Conservation (phyloP, 805 yeast species). For the Saturnispora gosingensis region DNA sequence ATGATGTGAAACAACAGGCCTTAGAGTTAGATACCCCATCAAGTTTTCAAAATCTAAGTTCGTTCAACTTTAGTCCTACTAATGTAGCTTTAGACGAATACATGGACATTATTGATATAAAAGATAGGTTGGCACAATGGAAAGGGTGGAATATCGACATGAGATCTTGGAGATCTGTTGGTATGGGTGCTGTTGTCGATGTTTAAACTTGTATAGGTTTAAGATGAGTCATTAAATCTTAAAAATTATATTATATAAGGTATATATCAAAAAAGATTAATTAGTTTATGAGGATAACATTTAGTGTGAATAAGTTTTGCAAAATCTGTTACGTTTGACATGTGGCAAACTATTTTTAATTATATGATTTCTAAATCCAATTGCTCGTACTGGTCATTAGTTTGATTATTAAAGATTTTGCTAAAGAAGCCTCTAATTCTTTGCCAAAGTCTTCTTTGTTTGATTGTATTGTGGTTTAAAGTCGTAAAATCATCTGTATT, state of each 20-base stretch:
- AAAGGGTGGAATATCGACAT: conserved; percentile 81
- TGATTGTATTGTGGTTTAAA: background rate
- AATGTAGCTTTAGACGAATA: conserved; percentile 19
- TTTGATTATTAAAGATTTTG: background rate
- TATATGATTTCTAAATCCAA: background rate
- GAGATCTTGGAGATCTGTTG: conserved; percentile 70
- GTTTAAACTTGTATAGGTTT: background rate
- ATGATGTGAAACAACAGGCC: conserved; percentile 15
- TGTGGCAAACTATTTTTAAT: background rate
- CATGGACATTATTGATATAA: conserved; percentile 44
- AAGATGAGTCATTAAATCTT: background rate
- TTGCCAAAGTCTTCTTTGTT: background rate
- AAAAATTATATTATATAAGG: background rate
- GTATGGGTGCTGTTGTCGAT: conserved; percentile 42
- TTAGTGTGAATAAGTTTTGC: background rate
- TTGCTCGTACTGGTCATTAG: background rate
- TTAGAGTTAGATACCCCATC: conserved; percentile 12
- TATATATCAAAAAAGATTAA: no score
- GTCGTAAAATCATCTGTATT: conserved; percentile 3
- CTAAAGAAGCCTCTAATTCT: background rate
- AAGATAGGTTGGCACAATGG: conserved; percentile 61
- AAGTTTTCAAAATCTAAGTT: conserved; percentile 18
- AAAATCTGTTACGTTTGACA: no score
- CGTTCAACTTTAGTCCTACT: conserved; percentile 20
- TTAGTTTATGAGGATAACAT: background rate